A percentile compares a stretch with the other conserved stretches of the same genome.
Conservation (phyloP, 2,329 filamentous ascomycete genomes). For the Fusarium sp. region DNA sequence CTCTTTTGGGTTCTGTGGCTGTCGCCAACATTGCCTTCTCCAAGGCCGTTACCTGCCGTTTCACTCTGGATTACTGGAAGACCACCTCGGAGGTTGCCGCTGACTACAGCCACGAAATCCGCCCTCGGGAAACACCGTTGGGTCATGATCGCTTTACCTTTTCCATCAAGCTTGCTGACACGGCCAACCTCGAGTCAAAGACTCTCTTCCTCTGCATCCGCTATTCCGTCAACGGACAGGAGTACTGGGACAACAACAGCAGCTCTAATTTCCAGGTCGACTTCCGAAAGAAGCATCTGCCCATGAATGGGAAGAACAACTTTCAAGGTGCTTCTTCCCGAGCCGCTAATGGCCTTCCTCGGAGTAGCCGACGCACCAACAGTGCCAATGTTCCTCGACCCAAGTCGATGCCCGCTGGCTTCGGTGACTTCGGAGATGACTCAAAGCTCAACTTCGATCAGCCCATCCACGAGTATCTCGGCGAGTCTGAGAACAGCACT, state of each 20-base stretch:
- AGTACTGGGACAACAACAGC: constrained; percentile 96
- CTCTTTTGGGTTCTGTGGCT: constrained; percentile 82
- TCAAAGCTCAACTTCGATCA: constrained; percentile 70
- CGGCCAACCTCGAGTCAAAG: constrained; percentile 91
- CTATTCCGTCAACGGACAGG: constrained; percentile 84
- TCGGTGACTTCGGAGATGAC: constrained; percentile 79
- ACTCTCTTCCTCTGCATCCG: constrained; percentile 92
- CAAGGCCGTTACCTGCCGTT: constrained; percentile 89
- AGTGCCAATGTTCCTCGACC: constrained; percentile 60
- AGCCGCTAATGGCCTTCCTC: constrained; percentile 68
- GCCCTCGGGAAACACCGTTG: constrained; percentile 72
- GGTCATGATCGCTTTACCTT: constrained; percentile 93
- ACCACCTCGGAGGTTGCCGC: constrained; percentile 93
- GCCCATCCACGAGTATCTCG: constrained; percentile 71
- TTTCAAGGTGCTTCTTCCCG: constrained; percentile 64
- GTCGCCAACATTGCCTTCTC: constrained; percentile 92
- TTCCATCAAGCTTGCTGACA: constrained; percentile 90
- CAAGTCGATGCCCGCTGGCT: constrained; percentile 67
- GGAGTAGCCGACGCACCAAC: constrained; percentile 71
- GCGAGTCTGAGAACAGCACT: constrained; percentile 68
- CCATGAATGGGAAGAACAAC: constrained; percentile 69
- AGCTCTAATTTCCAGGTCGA: constrained; percentile 92
- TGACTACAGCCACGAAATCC: constrained; percentile 86
- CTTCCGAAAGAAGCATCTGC: constrained; percentile 83
- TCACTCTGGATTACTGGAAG: constrained; percentile 98